A percentile compares a stretch with the other conserved stretches of the same genome.
These are phyloP conservation scores for Leucaena leucocephala DNA, from an alignment of 306 rosid species.

Conservation along the genomic window DNA sequence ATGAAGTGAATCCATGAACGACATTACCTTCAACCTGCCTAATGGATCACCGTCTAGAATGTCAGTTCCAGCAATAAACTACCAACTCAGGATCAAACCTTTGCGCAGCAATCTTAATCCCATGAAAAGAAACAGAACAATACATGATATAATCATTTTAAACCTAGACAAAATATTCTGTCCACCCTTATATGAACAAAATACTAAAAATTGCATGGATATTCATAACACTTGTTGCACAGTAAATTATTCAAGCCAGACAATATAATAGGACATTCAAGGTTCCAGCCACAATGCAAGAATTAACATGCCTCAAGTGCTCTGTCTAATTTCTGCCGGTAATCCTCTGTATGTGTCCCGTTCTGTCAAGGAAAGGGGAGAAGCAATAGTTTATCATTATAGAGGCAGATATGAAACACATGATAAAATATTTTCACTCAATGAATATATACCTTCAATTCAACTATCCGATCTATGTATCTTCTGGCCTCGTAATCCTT, in stretches of 20 bases:
- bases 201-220: conserved; percentile 5
- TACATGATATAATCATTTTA: not conserved
- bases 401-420: conserved; percentile 19
- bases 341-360: conserved; percentile 73
- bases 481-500: conserved; percentile 86
- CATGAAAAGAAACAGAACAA: not conserved
- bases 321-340: conserved; percentile 74
- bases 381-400: not conserved
- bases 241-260: conserved; percentile 15
- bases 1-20: conserved; percentile 32
- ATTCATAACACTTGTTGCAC: conserved; percentile 15
- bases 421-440: conserved; percentile 28
- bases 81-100: conserved; percentile 76
- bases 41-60: conserved; percentile 90
- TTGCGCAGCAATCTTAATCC: conserved; percentile 61
- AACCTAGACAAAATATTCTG: not conserved
- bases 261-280: not conserved
- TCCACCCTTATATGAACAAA: not conserved
- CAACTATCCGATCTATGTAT: conserved; percentile 79
- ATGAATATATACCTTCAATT: conserved; percentile 66
- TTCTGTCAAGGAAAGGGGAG: conserved; percentile 56
- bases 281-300: conserved; percentile 1
- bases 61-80: conserved; percentile 92
- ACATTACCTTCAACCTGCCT: conserved; percentile 80
- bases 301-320: conserved; percentile 72